phyloP scores from a whole-genome alignment of 1,139 yeast genomes.

The Saccharomyces hybrid region DNA sequence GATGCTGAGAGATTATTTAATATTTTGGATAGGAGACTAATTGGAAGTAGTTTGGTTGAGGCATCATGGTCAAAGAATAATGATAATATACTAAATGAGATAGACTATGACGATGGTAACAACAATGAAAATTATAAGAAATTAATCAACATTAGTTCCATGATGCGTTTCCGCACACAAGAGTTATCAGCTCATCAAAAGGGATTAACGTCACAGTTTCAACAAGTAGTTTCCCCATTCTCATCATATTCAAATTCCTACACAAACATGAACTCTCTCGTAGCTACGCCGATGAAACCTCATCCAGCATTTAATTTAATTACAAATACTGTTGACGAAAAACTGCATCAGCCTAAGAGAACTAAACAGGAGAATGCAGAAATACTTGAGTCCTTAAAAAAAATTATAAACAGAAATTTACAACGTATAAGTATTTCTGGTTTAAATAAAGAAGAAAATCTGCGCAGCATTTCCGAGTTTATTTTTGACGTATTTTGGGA shows the following conservation, averaged over 20 bases:
- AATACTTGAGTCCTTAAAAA: conserved; percentile 3
- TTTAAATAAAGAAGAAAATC: too few species aligned
- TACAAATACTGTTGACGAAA: not conserved
- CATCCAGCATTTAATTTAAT: not conserved
- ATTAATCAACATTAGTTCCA: not conserved
- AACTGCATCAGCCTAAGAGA: not conserved
- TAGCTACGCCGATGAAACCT: too few species aligned
- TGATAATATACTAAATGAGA: not conserved
- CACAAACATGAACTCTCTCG: too few species aligned
- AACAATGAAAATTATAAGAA: not conserved
- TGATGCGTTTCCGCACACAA: not conserved
- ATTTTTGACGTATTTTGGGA: not conserved
- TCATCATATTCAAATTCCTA: not conserved
- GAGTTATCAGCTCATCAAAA: not conserved
- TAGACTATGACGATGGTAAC: not conserved
- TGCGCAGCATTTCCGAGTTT: too few species aligned
- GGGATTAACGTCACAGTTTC: not conserved
- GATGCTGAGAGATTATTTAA: conserved; percentile 19
- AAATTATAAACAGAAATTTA: too few species aligned
- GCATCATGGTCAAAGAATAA: conserved; percentile 17
- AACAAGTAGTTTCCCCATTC: not conserved
- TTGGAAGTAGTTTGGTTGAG: conserved; percentile 21
- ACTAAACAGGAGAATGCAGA: not conserved
- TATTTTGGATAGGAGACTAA: conserved; percentile 15
- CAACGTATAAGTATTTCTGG: too few species aligned